phyloP scores from a whole-genome alignment of 352 stramenopile species.

The Pythium periplocum region DNA sequence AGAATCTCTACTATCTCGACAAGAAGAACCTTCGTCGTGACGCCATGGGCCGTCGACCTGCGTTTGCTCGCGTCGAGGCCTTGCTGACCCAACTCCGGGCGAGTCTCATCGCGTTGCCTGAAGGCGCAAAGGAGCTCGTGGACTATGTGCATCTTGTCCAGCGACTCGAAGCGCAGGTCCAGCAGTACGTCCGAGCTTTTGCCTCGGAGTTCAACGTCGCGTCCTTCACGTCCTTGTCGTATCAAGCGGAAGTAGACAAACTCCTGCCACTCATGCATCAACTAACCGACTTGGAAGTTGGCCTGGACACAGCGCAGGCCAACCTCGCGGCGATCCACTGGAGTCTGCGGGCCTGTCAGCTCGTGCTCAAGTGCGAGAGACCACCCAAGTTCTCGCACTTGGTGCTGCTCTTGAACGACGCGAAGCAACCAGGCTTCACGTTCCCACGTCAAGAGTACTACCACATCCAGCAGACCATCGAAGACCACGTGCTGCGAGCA shows the following conservation, averaged over 20 bases:
- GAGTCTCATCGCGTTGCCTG: conserved; percentile 42
- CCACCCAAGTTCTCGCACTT: conserved; percentile 67
- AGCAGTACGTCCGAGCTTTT: conserved; percentile 36
- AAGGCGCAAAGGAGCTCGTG: conserved; percentile 42
- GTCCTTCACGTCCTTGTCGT: conserved; percentile 40
- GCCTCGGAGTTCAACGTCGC: conserved; percentile 41
- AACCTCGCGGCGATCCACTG: conserved; percentile 69
- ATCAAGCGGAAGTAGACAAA: conserved; percentile 27
- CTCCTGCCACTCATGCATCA: conserved; percentile 47
- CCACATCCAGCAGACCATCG: conserved; percentile 68
- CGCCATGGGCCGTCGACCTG: conserved; percentile 42
- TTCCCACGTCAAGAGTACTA: conserved; percentile 66
- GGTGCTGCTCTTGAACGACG: conserved; percentile 57
- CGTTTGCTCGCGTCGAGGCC: conserved; percentile 39
- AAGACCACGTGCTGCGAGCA: conserved; percentile 59
- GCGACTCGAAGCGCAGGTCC: conserved; percentile 28
- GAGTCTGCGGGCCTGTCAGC: conserved; percentile 63
- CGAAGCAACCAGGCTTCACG: conserved; percentile 33
- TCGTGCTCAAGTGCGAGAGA: conserved; percentile 42
- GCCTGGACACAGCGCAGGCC: conserved; percentile 40
- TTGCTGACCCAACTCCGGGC: conserved; percentile 54
- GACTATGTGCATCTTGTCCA: conserved; percentile 50
- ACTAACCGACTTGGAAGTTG: conserved; percentile 52
- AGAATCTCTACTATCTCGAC: conserved; percentile 71
- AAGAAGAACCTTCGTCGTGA: conserved; percentile 42